These are phyloP conservation scores for Camellia japonica DNA, from an alignment of 148 eudicot species.

Conservation along the genomic window DNA sequence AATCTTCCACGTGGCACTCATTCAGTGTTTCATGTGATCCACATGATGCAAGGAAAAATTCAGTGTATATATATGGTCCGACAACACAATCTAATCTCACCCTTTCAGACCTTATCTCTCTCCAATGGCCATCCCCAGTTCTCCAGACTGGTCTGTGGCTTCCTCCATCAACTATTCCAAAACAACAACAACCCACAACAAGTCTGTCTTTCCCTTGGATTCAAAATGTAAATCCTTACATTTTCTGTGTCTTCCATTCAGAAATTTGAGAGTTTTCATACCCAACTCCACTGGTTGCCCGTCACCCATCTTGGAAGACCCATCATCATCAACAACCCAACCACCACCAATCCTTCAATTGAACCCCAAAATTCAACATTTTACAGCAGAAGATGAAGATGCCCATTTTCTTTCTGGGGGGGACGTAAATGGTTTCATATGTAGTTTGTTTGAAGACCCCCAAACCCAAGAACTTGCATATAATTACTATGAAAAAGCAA, in stretches of 20 bases:
- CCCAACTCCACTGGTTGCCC: slow-evolving; percentile 23
- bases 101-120: slow-evolving; percentile 11
- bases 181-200: slow-evolving; percentile 8
- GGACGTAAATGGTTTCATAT: slow-evolving; percentile 32
- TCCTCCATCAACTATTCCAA: slow-evolving; percentile 13
- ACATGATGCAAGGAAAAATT: not conserved
- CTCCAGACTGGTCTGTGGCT: slow-evolving; percentile 31
- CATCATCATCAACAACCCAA: slow-evolving; percentile 10
- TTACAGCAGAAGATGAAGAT: too few species aligned
- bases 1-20: slow-evolving; percentile 5
- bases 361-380: slow-evolving; percentile 16
- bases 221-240: slow-evolving; percentile 11
- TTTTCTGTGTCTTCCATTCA: slow-evolving; percentile 21
- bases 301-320: slow-evolving; percentile 24
- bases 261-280: slow-evolving; percentile 7
- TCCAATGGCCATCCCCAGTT: slow-evolving; percentile 37
- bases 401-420: slow-evolving; percentile 5
- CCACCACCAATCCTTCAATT: slow-evolving; percentile 23
- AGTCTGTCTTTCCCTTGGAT: too few species aligned
- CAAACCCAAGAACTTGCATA: slow-evolving; percentile 47
- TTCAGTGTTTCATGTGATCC: not conserved
- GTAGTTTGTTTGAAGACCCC: slow-evolving; percentile 36
- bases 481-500: slow-evolving; percentile 59
- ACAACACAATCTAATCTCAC: not conserved
- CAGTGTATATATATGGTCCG: not conserved